A percentile compares a stretch with the other conserved stretches of the same genome.
phyloP scores from a whole-genome alignment of 805 yeast species.

The Cyberlindnera xylosilytica region DNA sequence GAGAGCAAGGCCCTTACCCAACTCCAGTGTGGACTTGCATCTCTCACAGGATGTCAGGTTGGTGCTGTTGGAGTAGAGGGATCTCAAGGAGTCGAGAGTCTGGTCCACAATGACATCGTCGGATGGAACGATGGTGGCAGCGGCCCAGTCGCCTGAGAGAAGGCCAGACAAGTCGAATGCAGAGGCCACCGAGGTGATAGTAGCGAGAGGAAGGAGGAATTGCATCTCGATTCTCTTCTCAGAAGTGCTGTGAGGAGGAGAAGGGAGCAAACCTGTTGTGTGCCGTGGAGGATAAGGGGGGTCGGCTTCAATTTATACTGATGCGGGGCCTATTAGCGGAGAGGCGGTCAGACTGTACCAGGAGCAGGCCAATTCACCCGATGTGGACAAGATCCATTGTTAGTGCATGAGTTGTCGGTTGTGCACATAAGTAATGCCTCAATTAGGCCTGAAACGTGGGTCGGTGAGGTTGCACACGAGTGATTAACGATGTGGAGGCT shows the following conservation, averaged over 20 bases:
- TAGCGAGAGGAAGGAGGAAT: slow-evolving; percentile 3
- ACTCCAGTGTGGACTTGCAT: slow-evolving; percentile 34
- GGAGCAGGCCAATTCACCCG: neutral
- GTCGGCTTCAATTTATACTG: too few relatives aligned
- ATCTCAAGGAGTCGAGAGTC: slow-evolving; percentile 14
- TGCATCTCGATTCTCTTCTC: slow-evolving; percentile 3
- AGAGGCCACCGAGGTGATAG: slow-evolving; percentile 1
- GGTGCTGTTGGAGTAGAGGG: slow-evolving; percentile 19
- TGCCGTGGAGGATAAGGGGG: too few relatives aligned
- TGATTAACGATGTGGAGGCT: neutral
- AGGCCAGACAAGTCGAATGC: slow-evolving; percentile 13
- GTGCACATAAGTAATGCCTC: too few relatives aligned
- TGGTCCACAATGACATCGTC: slow-evolving; percentile 14
- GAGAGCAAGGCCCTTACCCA: slow-evolving; percentile 37
- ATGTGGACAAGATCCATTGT: neutral
- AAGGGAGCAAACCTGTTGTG: too few relatives aligned
- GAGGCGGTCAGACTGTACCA: too few relatives aligned
- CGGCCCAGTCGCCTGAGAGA: slow-evolving; percentile 12
- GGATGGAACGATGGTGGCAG: slow-evolving; percentile 11
- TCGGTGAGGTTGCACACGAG: neutral
- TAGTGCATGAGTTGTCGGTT: too few relatives aligned
- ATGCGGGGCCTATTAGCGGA: too few relatives aligned
- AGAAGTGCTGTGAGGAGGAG: neutral
- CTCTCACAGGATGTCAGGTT: slow-evolving; percentile 28
- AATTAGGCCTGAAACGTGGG: too few relatives aligned